Evolutionary conservation across 495 filamentous ascomycete genomes (phyloP), one percentile per base, ranked within the genome.

Genomic region (Cryomyces antarcticus): DNA sequence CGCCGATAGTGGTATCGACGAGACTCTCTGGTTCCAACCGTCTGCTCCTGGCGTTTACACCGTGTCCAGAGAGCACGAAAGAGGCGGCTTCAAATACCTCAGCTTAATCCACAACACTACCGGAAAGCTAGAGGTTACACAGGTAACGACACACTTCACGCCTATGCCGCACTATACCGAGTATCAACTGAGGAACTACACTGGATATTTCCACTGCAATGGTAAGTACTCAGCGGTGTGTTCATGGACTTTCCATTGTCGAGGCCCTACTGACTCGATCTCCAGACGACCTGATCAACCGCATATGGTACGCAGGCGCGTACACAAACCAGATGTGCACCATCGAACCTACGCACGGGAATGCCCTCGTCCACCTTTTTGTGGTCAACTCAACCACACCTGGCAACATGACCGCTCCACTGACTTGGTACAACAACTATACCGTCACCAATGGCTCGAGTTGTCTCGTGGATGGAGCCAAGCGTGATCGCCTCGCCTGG

Each of bases 301-400:
- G 63, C 9, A 63, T 75, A 36, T 78, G 71, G 71, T 78, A 78
- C 50, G 67, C 72, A 29, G 17, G 29, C 5, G 71, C 72, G 11
- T 78, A 71, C 48, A 78, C 74, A 0, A 57, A 68, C 30, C 71
- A 76, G 52, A 58, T 75, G 5, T 68, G 61, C 31, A 74, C 67
- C 6, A 68, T 74, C 35, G 60, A 70, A 41, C 68, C 69, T 0
- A 49, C 48, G 0, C 53, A 65, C 33, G 71, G 72, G 10, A 57
- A 65, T 37, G 54, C 70, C 0, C 52, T 73, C 28, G 57, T 67
- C 29, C 59, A 66, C 46, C 41, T 58, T 1, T 52, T 49, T 24
- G 46, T 37, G 7, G 49, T 57, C 35, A 41, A 45, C 42, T 52
- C 50, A 0, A 31, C 39, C 0, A 37, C 45, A 28, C 7, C 11